Base-by-base conservation (phyloP, 2,329 filamentous ascomycete genomes). In the Cytospora piceicola region DNA sequence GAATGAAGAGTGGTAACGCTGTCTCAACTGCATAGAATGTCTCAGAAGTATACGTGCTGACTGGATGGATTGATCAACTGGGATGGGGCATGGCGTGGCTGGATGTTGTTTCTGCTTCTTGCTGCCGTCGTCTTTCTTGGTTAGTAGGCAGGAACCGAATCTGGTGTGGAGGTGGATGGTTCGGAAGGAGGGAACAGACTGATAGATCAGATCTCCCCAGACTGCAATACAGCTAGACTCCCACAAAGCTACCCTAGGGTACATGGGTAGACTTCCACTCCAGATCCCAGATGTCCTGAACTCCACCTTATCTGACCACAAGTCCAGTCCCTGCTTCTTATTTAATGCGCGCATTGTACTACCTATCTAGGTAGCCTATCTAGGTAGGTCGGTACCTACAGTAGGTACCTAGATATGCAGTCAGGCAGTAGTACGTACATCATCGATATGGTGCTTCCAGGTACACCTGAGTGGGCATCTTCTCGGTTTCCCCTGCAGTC, bases 21-120 rank as follows among this genome's bases (percentile, higher is more conserved):
- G 61, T 57, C 61, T 57, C 32, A 52, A 52, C 29, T 52, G 61
- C 42, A n/a, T 52, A 32, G 36, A 32, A 36, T 63, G 61, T 63
- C 61, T 63, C 53, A 57, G 39, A 49, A 24, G 42, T 55, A 32
- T 32, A 29, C 39, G 54, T n/a, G 56, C 24, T 30, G 29, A 29
- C 8, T 51, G 9, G 51, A 34, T 42, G 51, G 24, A 32, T 42
- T 36, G 24, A 32, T 15, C 8, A n/a, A n/a, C 4, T 36, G 42
- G n/a, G 24, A 53, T 20, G 46, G 53, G 52, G 15, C 22, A 53
- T 20, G 46, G 53, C 39, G 15, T 29, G 1, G 60, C 11, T 12
- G 7, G 42, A 34, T 24, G 30, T 3, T 29, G 27, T 29, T 29
- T 29, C 5, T 5, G 3, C 14, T 15, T 22, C 36, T 46, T 22